Conservation (phyloP, 108 stramenopile species). For the Skeletonema tropicum region DNA sequence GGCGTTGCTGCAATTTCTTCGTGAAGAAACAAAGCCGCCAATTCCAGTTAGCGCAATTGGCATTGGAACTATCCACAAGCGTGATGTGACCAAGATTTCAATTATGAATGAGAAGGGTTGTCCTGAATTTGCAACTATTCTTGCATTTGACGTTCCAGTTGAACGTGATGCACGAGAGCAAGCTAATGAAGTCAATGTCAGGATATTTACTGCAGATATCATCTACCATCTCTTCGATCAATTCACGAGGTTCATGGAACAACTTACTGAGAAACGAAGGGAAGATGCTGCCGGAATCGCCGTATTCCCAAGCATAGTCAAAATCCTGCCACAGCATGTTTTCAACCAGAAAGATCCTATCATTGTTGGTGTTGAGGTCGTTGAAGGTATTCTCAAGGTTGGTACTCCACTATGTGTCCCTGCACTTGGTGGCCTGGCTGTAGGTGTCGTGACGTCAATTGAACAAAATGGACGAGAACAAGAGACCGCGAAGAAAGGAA, state of each 20-base stretch:
- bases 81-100: constrained; percentile 96
- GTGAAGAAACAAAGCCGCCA: constrained; percentile 96
- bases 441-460: constrained; percentile 96
- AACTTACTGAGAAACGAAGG: constrained; percentile 74
- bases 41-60: constrained; percentile 96
- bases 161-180: constrained; percentile 91
- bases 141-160: constrained; percentile 98
- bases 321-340: constrained; percentile 95
- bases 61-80: constrained; percentile 97
- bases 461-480: constrained; percentile 93
- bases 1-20: constrained; percentile 97
- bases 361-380: constrained; percentile 95
- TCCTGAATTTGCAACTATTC: constrained; percentile 95
- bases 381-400: constrained; percentile 95
- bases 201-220: constrained; percentile 99
- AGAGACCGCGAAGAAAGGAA: constrained; percentile 89
- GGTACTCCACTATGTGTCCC: constrained; percentile 98
- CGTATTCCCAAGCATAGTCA: constrained; percentile 91
- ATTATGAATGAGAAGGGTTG: constrained; percentile 98
- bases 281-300: constrained; percentile 86
- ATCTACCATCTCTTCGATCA: constrained; percentile 99
- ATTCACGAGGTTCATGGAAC: constrained; percentile 93
- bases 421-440: constrained; percentile 84
- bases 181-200: constrained; percentile 91
- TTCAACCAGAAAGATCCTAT: constrained; percentile 99